These are phyloP conservation scores for Leccinum subgranulosum DNA, from an alignment of 768 basidiomycete genomes.

Conservation along the genomic window DNA sequence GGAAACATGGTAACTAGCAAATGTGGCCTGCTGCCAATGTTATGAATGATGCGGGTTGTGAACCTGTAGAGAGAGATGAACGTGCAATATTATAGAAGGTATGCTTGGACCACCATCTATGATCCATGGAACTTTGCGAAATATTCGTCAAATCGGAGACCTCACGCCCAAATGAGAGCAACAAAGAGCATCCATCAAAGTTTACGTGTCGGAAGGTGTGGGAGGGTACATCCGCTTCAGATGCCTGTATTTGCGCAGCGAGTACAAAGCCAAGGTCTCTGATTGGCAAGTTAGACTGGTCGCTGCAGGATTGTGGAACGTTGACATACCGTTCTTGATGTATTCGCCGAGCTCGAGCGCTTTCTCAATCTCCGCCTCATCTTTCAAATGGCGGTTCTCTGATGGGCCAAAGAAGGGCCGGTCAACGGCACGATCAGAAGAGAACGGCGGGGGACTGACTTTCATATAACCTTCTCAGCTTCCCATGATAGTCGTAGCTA, in stretches of 20 bases:
- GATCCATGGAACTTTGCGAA: neutral
- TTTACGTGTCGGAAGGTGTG: constrained; percentile 10
- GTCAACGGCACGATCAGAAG: neutral
- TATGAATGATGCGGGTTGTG: neutral
- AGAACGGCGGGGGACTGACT: constrained; percentile 43
- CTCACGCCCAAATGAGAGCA: neutral
- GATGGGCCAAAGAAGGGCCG: neutral
- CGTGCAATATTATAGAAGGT: neutral
- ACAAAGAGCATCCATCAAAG: neutral
- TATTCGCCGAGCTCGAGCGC: constrained; percentile 76
- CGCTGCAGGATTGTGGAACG: neutral
- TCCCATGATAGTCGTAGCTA: constrained; percentile 77
- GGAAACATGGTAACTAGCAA: neutral
- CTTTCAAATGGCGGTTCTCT: constrained; percentile 69
- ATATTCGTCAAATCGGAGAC: neutral
- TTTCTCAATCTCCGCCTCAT: constrained; percentile 70
- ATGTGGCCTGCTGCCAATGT: neutral
- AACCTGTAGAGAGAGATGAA: neutral
- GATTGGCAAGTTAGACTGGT: constrained; percentile 1
- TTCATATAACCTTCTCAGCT: constrained; percentile 68
- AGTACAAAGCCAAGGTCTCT: constrained; percentile 84
- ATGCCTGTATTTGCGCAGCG: constrained; percentile 79
- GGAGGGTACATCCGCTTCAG: constrained; percentile 68
- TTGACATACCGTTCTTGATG: constrained; percentile 72
- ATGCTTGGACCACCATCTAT: neutral